These are phyloP conservation scores for Beauveria bassiana DNA, from an alignment of 2,329 filamentous ascomycete genomes.

Conservation along the genomic window DNA sequence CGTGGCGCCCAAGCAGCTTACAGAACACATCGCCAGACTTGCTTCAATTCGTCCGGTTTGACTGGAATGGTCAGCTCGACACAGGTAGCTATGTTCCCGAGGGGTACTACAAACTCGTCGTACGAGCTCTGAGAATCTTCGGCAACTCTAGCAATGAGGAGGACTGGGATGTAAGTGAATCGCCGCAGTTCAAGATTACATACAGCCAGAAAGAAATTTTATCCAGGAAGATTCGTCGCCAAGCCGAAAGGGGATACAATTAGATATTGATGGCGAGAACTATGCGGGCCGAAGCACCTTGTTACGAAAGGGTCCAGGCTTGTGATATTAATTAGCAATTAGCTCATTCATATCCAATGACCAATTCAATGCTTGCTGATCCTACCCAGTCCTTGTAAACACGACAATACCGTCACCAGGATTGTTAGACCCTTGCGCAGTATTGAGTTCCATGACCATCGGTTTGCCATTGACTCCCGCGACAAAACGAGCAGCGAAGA, in stretches of 20 bases:
- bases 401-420: not conserved
- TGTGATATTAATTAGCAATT: not conserved
- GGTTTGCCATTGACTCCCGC: not conserved
- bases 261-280: not conserved
- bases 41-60: constrained; percentile 13
- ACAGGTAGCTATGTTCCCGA: constrained; percentile 39
- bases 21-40: not conserved
- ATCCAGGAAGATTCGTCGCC: not conserved
- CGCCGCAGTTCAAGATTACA: constrained; percentile 35
- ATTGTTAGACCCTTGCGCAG: not conserved
- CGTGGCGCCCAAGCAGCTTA: constrained; percentile 22
- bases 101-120: constrained; percentile 41
- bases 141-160: constrained; percentile 34
- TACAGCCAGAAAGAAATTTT: not conserved
- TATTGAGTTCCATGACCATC: not conserved
- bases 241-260: not conserved
- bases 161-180: constrained; percentile 40
- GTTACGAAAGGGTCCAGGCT: not conserved
- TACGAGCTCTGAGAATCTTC: constrained; percentile 43
- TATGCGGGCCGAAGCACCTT: not conserved
- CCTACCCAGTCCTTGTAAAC: not conserved
- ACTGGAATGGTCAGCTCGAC: constrained; percentile 40
- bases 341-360: too few relatives aligned
- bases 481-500: not conserved
- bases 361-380: too few relatives aligned